Evolutionary conservation across 1,139 yeast species (phyloP), one percentile per base, ranked within the genome.

Genomic region (Pichia cactophila): DNA sequence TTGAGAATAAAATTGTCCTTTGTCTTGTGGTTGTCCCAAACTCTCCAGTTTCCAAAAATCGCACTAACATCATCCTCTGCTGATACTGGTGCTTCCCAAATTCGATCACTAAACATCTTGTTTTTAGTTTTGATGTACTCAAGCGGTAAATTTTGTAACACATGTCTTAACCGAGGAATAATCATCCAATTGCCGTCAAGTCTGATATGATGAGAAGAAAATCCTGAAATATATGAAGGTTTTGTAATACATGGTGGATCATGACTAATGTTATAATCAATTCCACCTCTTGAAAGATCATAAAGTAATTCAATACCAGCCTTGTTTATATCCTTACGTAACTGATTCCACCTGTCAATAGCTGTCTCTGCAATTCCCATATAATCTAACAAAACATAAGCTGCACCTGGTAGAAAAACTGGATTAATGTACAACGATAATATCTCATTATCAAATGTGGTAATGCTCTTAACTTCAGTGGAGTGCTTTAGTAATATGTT

Each of bases 221-320:
- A 74, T 47, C 86, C 77, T 17, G 55, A 44, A 41, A 88, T 78
- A 57, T 84, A 83, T 0, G 96, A 86, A 0, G 97, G 97, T 47
- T 89, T 82, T 0, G 97, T 90, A 46, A 92, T 75, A 12, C 88
- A 96, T 8, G 87, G 81, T 0, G 97, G 95, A 60, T 92, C 97
- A 58, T 86, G 86, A 48, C 81, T 81, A 43, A 89, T 77, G 36
- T 75, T 73, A 59, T 73, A 78, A 14, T 70, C 69, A 20, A 73
- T 75, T 36, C 92, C 82, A 0, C 90, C 92, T 31, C 69, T 62
- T 0, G 92, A 75, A 26, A 88, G 65, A 40, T 74, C 69, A 59
- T 81, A 78, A 1, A 83, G 68, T 16, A 83, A 65, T 46, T 76
- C 78, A 37, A 64, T 56, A 33, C 63, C 61, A 4, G 67, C 59